Conservation (phyloP, 2,329 filamentous ascomycete species). For the Davidsoniella virescens region DNA sequence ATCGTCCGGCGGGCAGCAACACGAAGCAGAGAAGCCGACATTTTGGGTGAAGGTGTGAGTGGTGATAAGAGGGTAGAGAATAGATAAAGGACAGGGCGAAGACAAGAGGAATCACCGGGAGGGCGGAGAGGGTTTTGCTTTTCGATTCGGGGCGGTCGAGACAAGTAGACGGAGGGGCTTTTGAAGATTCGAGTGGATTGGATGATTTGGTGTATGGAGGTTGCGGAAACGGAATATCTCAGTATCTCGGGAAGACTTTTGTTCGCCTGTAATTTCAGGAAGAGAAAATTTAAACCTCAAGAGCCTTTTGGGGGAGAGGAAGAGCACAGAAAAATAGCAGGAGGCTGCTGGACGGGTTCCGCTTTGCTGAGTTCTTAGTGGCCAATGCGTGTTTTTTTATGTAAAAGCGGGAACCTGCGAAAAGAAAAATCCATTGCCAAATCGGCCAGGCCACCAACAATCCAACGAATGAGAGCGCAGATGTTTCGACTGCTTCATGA, state of each 20-base stretch:
- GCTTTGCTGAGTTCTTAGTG: conserved; percentile 4
- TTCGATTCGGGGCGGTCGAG: conserved; percentile 1
- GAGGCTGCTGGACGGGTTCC: conserved; percentile 1
- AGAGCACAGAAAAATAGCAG: neutral
- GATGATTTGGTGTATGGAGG: conserved; percentile 5
- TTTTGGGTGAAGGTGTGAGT: conserved; percentile 24
- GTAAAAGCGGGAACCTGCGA: conserved; percentile 10
- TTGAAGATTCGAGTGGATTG: conserved; percentile 7
- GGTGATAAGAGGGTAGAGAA: conserved; percentile 10
- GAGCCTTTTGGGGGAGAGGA: too few species aligned
- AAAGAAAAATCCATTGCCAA: conserved; percentile 7
- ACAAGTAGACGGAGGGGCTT: conserved; percentile 3
- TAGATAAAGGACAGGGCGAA: neutral
- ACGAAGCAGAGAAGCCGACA: conserved; percentile 56
- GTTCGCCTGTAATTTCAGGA: conserved; percentile 13
- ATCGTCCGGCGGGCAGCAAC: conserved; percentile 50
- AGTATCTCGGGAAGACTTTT: conserved; percentile 3
- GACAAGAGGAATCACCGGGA: neutral
- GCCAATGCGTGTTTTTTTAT: conserved; percentile 10
- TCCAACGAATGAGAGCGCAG: conserved; percentile 10
- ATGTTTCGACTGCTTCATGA: conserved; percentile 3
- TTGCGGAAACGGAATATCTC: conserved; percentile 9
- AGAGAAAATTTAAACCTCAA: conserved; percentile 9
- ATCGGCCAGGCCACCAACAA: neutral
- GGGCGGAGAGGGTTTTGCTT: conserved; percentile 16